Conservation (phyloP, 2,329 filamentous ascomycete species). For the Rhinocladiella similis region DNA sequence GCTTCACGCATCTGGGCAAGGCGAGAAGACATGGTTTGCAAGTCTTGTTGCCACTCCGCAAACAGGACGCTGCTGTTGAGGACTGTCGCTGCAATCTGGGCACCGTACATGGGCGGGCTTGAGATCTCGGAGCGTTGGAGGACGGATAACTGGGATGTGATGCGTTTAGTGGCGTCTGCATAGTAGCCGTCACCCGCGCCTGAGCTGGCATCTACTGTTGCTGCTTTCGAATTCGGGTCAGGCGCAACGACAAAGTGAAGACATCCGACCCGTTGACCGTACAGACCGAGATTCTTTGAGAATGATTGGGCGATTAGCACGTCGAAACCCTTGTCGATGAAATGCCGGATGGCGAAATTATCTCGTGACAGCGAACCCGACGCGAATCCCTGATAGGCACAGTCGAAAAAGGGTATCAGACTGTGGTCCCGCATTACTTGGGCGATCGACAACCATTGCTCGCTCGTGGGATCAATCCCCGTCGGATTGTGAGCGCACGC, state of each 20-base stretch:
- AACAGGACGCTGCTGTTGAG: slow-evolving; percentile 82
- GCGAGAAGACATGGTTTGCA: slow-evolving; percentile 89
- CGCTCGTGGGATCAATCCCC: slow-evolving; percentile 87
- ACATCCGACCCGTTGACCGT: slow-evolving; percentile 91
- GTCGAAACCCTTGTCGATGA: slow-evolving; percentile 86
- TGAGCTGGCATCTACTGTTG: too few relatives aligned
- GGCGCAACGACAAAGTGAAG: slow-evolving; percentile 90
- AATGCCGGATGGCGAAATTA: slow-evolving; percentile 90
- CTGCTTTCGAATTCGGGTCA: slow-evolving; percentile 63
- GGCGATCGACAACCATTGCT: slow-evolving; percentile 93
- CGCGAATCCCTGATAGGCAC: slow-evolving; percentile 91
- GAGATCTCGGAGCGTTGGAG: slow-evolving; percentile 97
- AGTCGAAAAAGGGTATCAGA: slow-evolving; percentile 98
- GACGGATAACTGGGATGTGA: slow-evolving; percentile 86
- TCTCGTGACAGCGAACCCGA: slow-evolving; percentile 84
- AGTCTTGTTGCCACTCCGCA: slow-evolving; percentile 86
- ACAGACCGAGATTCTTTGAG: slow-evolving; percentile 74
- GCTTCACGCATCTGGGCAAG: slow-evolving; percentile 88
- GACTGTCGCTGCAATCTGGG: slow-evolving; percentile 79
- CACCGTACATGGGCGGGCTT: slow-evolving; percentile 93
- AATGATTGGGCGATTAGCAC: slow-evolving; percentile 61
- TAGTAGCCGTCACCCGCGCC: too few relatives aligned
- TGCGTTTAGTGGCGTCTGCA: slow-evolving; percentile 59
- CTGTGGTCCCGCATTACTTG: slow-evolving; percentile 70
- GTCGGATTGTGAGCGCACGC: slow-evolving; percentile 98